Evolutionary conservation across 1,284 basidiomycete genomes (phyloP).

Genomic region (Puccinia horiana): DNA sequence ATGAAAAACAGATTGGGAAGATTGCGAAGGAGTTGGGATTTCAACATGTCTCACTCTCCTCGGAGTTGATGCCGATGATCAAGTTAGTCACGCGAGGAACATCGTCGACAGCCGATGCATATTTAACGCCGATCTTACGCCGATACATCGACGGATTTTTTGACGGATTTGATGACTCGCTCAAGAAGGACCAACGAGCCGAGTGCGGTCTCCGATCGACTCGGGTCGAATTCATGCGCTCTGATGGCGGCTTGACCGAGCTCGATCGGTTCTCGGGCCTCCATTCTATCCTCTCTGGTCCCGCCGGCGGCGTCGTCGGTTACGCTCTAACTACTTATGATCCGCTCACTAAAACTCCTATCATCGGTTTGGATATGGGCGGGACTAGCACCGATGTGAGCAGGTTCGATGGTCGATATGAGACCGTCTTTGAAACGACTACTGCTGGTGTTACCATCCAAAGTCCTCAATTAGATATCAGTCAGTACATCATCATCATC

Average conservation of each 20-base stretch:
- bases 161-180: slow-evolving; percentile 75
- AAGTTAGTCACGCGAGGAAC: slow-evolving; percentile 89
- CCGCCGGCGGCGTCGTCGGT: slow-evolving; percentile 84
- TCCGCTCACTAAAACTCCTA: slow-evolving; percentile 66
- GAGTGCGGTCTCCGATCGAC: slow-evolving; percentile 51
- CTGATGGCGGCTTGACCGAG: slow-evolving; percentile 82
- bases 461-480: slow-evolving; percentile 68
- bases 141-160: slow-evolving; percentile 92
- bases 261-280: slow-evolving; percentile 82
- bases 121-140: slow-evolving; percentile 84
- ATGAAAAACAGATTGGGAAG: slow-evolving; percentile 71
- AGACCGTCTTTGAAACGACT: slow-evolving; percentile 84
- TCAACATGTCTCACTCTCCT: slow-evolving; percentile 81
- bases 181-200: slow-evolving; percentile 64
- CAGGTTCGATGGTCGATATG: slow-evolving; percentile 79
- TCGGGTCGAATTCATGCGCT: slow-evolving; percentile 72
- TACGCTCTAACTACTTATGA: slow-evolving; percentile 83
- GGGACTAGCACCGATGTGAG: slow-evolving; percentile 90
- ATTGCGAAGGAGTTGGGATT: slow-evolving; percentile 80
- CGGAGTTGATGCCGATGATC: slow-evolving; percentile 88
- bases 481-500: slow-evolving; percentile 20
- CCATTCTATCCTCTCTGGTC: slow-evolving; percentile 82
- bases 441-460: slow-evolving; percentile 87
- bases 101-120: slow-evolving; percentile 91
- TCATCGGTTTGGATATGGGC: slow-evolving; percentile 82